phyloP scores from a whole-genome alignment of 441 rosid species.

The Brassica hybrid region DNA sequence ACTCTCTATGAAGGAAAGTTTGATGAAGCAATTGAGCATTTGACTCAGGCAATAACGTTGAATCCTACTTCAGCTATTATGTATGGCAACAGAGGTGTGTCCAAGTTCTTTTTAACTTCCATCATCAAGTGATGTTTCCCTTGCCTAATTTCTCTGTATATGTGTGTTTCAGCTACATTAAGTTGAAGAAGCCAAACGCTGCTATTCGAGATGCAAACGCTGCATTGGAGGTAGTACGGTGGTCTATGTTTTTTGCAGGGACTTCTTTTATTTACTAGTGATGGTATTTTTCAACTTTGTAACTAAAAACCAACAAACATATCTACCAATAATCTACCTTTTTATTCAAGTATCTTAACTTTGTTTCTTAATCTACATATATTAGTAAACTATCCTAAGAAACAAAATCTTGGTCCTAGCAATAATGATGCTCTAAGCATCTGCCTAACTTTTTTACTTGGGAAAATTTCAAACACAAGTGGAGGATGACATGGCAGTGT shows the following conservation, averaged over 20 bases:
- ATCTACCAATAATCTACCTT: too few species aligned
- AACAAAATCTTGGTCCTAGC: too few species aligned
- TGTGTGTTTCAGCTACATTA: constrained; percentile 69
- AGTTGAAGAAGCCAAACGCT: constrained; percentile 98
- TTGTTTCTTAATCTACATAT: too few species aligned
- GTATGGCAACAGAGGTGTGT: constrained; percentile 87
- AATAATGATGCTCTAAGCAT: too few species aligned
- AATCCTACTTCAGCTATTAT: constrained; percentile 92
- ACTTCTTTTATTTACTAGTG: neutral
- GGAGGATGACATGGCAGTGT: constrained; percentile 32
- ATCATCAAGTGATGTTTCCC: neutral
- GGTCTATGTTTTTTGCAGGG: neutral
- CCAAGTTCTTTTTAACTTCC: neutral
- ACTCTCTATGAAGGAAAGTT: constrained; percentile 82
- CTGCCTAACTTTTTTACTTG: neutral
- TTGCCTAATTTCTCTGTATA: neutral
- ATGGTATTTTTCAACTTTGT: neutral
- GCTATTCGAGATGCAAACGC: constrained; percentile 91
- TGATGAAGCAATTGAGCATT: constrained; percentile 85
- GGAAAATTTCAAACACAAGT: constrained; percentile 7
- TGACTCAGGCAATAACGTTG: constrained; percentile 75
- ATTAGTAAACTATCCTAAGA: too few species aligned
- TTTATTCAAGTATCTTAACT: too few species aligned
- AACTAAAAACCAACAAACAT: too few species aligned
- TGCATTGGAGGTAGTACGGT: constrained; percentile 72